Base-by-base conservation (phyloP, 371 early-diverging fungal species). In the Chytridium lagenaria region DNA sequence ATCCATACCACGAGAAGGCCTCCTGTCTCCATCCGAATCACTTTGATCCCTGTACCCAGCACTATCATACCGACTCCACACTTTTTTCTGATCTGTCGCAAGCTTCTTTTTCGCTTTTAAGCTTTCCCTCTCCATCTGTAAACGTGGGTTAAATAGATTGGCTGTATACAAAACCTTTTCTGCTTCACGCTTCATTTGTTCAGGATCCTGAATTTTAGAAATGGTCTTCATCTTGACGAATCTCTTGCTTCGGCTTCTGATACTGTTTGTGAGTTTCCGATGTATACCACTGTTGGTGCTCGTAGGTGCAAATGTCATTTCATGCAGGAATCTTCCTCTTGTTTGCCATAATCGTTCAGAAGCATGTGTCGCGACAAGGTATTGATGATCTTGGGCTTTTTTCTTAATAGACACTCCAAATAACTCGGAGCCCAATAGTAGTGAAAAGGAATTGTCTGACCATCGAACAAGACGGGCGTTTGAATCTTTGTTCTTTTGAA, bases 391-490 rank as follows among this genome's bases (percentile, higher is more conserved):
- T 55, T 87, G 82, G 44, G 82, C 77, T 67, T 89, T 83, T 0
- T 85, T 71, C 33, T 90, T 88, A 31, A 82, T 73, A 22, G 80
- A 78, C 22, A 91, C 89, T 74, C 92, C 92, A 80, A 92, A 94
- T 67, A 89, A 81, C 70, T 95, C 94, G 28, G 87, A 86, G 33
- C 93, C 94, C 39, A 95, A 77, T 40, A 91, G 81, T 3, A 95
- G 77, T 0, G 94, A 92, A 73, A 85, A 81, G 26, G 87, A 78
- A 22, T 91, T 91, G 74, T 95, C 94, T 26, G 91, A 91, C 96
- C 96, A 95, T 50, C 89, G 86, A 1, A 95, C 89, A 37, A 94
- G 77, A 10, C 91, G 89, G 0, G 93, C 90, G 72, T 95, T 94
- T 23, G 92, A 91, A 77, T 92, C 90, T 72, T 88, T 86, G 64